phyloP scores from a whole-genome alignment of 2,329 filamentous ascomycete genomes.

The Colletotrichum sp. region DNA sequence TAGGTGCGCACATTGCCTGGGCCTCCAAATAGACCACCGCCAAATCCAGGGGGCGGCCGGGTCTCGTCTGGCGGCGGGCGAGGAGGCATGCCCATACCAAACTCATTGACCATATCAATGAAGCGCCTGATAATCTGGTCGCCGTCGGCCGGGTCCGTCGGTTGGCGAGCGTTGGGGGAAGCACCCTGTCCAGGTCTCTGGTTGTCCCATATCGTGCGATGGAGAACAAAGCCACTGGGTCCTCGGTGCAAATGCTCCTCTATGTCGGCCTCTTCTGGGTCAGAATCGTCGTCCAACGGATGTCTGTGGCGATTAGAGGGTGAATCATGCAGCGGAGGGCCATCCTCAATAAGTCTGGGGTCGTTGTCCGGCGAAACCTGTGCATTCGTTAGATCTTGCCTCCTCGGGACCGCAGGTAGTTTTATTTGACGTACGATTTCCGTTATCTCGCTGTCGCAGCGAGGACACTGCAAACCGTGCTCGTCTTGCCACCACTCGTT shows the following conservation, averaged over 20 bases:
- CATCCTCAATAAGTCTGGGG: conserved; percentile 53
- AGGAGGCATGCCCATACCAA: conserved; percentile 28
- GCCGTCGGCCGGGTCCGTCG: conserved; percentile 29
- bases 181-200: conserved; percentile 7
- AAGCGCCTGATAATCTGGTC: conserved; percentile 48
- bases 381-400: conserved; percentile 26
- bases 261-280: conserved; percentile 65
- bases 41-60: conserved; percentile 21
- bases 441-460: conserved; percentile 78
- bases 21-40: conserved; percentile 25
- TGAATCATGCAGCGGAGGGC: conserved; percentile 21
- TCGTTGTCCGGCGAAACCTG: conserved; percentile 65
- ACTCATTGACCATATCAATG: conserved; percentile 46
- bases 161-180: background rate
- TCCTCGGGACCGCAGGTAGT: background rate
- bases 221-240: conserved; percentile 45
- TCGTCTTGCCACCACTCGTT: conserved; percentile 82
- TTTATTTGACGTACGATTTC: conserved; percentile 75
- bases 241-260: conserved; percentile 52
- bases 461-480: conserved; percentile 73
- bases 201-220: conserved; percentile 35
- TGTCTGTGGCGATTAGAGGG: conserved; percentile 22
- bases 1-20: conserved; percentile 42
- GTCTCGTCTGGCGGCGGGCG: conserved; percentile 1
- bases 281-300: conserved; percentile 48